phyloP scores from a whole-genome alignment of 208 protist species.

The Phytomonas serpens region DNA sequence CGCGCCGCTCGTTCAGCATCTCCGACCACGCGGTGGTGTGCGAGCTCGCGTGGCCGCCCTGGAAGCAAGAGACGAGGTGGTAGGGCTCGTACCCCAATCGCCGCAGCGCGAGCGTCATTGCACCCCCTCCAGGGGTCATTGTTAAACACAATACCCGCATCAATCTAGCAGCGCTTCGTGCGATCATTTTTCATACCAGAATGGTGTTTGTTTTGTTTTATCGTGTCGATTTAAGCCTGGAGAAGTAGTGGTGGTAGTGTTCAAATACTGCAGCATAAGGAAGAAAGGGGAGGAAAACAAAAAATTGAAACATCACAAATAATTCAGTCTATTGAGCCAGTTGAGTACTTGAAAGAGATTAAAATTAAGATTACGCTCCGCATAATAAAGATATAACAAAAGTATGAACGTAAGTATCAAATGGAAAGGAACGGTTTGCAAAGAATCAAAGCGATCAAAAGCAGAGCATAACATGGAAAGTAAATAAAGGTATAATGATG shows the following conservation, averaged over 20 bases:
- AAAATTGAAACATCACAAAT: constrained; percentile 4
- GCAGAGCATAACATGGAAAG: constrained; percentile 3
- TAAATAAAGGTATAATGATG: constrained; percentile 1
- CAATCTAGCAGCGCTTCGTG: not conserved
- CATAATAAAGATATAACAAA: too few species aligned
- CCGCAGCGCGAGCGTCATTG: constrained; percentile 37
- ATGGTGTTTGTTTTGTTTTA: not conserved
- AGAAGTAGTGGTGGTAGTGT: not conserved
- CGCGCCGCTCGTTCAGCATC: constrained; percentile 20
- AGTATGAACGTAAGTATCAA: not conserved
- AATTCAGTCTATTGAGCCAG: not conserved
- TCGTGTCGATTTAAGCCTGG: not conserved
- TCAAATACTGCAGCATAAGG: not conserved
- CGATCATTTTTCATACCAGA: constrained; percentile 14
- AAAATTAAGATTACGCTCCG: not conserved
- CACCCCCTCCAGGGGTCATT: constrained; percentile 50
- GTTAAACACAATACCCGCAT: constrained; percentile 70
- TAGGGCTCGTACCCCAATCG: constrained; percentile 66
- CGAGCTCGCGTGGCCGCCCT: constrained; percentile 35
- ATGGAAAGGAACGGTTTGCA: not conserved
- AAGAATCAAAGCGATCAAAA: constrained; percentile 7
- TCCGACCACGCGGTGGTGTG: constrained; percentile 42
- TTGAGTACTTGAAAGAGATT: not conserved
- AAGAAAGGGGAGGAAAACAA: constrained; percentile 11
- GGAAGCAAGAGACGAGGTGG: constrained; percentile 37